A percentile compares a stretch with the other conserved stretches of the same genome.
Evolutionary conservation across 1,284 basidiomycete genomes (phyloP).

Genomic region (Ganoderma meredithae): DNA sequence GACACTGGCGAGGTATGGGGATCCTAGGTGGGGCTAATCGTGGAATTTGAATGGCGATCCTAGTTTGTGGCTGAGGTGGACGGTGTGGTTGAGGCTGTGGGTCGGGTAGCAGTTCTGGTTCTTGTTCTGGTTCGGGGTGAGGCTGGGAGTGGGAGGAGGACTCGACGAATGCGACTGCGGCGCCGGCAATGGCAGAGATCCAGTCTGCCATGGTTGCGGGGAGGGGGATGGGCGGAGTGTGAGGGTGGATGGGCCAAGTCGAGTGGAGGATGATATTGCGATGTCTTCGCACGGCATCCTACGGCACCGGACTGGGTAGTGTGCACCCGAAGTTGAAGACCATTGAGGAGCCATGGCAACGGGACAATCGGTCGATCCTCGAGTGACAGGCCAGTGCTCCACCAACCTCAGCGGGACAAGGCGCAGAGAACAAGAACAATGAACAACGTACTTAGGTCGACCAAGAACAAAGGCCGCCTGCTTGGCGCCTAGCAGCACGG

Average conservation of each 20-base stretch:
- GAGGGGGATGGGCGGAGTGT: neutral
- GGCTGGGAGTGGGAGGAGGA: neutral
- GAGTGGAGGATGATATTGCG: slow-evolving; percentile 4
- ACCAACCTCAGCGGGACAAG: slow-evolving; percentile 1
- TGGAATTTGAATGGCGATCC: neutral
- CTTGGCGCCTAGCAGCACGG: no score
- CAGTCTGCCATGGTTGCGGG: slow-evolving; percentile 4
- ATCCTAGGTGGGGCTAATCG: neutral
- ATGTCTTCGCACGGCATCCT: neutral
- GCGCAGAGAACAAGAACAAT: slow-evolving; percentile 1
- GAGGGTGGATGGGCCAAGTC: neutral
- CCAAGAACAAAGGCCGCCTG: neutral
- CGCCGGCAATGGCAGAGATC: neutral
- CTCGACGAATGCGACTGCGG: neutral
- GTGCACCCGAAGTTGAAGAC: neutral
- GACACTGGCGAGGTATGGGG: slow-evolving; percentile 2
- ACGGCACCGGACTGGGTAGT: neutral
- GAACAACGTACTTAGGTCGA: neutral
- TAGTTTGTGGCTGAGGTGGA: neutral
- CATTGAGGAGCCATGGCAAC: slow-evolving; percentile 7
- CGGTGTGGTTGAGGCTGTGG: neutral
- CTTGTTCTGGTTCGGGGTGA: neutral
- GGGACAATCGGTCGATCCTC: neutral
- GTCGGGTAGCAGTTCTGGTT: neutral
- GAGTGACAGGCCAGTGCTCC: neutral